Percentiles rank a stretch among this genome's conserved stretches.
Evolutionary conservation across 2,329 filamentous ascomycete species (phyloP).

Genomic region (Cadophora malorum): DNA sequence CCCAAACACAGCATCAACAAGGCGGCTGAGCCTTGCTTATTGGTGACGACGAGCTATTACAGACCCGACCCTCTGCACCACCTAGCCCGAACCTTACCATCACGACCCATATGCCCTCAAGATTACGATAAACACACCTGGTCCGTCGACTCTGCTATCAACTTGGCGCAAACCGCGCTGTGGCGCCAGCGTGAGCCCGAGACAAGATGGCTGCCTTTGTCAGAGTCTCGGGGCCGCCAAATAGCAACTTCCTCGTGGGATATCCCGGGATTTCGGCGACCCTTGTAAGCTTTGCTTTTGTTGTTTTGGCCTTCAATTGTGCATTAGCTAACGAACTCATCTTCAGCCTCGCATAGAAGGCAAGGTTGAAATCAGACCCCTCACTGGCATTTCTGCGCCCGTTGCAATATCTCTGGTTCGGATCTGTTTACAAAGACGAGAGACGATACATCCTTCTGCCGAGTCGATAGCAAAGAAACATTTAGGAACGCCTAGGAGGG

Average conservation of each 20-base stretch:
- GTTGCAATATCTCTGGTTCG: constrained; percentile 92
- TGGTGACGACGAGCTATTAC: constrained; percentile 35
- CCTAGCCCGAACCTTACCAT: constrained; percentile 6
- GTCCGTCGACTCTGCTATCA: constrained; percentile 35
- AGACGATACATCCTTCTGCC: constrained; percentile 95
- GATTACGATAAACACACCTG: constrained; percentile 30
- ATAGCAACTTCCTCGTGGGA: constrained; percentile 94
- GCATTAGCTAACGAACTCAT: constrained; percentile 34
- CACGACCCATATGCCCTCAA: constrained; percentile 32
- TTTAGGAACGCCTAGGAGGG: constrained; percentile 86
- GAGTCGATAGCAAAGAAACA: constrained; percentile 94
- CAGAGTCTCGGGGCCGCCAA: constrained; percentile 95
- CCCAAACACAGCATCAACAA: constrained; percentile 26
- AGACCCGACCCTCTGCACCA: constrained; percentile 14
- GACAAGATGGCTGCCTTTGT: constrained; percentile 77
- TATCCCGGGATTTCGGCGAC: constrained; percentile 98
- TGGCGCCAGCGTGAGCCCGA: constrained; percentile 43
- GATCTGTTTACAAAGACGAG: constrained; percentile 89
- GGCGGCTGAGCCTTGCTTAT: constrained; percentile 42
- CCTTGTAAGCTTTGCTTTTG: constrained; percentile 69
- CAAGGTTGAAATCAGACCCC: constrained; percentile 93
- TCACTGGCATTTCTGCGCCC: constrained; percentile 83
- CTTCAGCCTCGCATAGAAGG: constrained; percentile 91
- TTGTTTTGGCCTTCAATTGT: constrained; percentile 25
- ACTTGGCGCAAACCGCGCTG: constrained; percentile 42